Evolutionary conservation across 805 yeast species (phyloP), one percentile per base, ranked within the genome.

Genomic region (Metschnikowia aberdeeniae): DNA sequence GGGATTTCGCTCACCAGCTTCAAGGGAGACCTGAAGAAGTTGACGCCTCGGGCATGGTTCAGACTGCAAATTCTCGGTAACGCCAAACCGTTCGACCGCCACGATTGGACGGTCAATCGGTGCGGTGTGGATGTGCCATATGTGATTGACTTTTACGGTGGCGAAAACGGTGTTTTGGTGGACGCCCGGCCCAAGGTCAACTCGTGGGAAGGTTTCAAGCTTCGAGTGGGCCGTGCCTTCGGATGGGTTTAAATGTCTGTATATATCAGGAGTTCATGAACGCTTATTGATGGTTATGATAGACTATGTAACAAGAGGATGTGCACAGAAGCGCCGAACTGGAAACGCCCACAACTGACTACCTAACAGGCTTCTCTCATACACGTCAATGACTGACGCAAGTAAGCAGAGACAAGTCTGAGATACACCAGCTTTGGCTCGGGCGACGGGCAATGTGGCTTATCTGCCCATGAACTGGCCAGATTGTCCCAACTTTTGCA

Each of bases 151-250:
- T 92, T 89, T 61, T 92, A 92, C 64, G 62, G 60, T 1, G 59
- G 58, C 5, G 49, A 44, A 14, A 76, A 75, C 43, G 74, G 82
- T 48, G 86, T 93, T 47, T 86, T 76, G 56, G 63, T 92, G 42
- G 99, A 92, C 60, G 98, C 89, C 5, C 78, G 99, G 57, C 99
- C 99, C 3, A 93, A 92, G 60, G 64, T 92, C 43, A 86, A 90
- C 62, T 72, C 82, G 36, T 64, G 80, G 62, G 97, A 89, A 64
- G 99, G 98, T 1, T 60, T 82, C 35, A 82, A 78, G 60, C 64
- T 90, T 70, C 72, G 99, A 53, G 42, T 86, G 0, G 62, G 66
- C 38, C 78, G 77, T 51, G 80, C 87, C n/a, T 63, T 87, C 27
- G 89, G 87, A 4, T 40, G 42, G 30, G 30, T 45, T 13, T 52